Evolutionary conservation across 202 grass and related monocot species (phyloP), one percentile per base, ranked within the genome.

Genomic region (Setaria italica): DNA sequence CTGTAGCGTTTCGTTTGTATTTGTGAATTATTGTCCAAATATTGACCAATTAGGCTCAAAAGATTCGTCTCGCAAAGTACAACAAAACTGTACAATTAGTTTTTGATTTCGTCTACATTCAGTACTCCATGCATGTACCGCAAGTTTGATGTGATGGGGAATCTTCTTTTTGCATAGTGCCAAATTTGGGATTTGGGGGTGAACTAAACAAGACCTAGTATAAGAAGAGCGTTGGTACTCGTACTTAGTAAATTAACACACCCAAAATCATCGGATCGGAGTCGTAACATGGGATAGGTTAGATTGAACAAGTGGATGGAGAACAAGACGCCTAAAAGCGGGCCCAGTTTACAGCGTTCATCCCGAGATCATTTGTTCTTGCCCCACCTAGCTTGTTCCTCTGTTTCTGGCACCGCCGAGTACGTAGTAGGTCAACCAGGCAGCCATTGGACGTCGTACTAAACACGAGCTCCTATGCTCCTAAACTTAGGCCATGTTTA

Each of bases 391-490:
- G 20, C 55, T 58, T 33, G 25, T 69, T 47, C 34, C 62, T 69
- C 35, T 58, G 49, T 56, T 58, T 48, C 63, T 47, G 47, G 21
- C 14, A 14, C 62, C 9, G 32, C 33, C 35, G 33, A 4, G 35
- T 9, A 9, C 16, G 12, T 32, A 43, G 14, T 4, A 80, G 48
- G 78, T 87, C 50, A 81, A 81, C 78, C 46, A 25, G 16, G 29
- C 60, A 63, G 60, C 25, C 78, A 12, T 87, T 30, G 78, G 70
- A 41, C 33, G 37, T 29, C 60, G 77, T 80, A 74, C 59, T 48
- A 67, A 81, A 73, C 84, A 86, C 76, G 9, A 43, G 13, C 21
- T 45, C 45, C 67, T 6, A 80, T 19, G 47, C 76, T 17, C 15
- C 12, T 65, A 65, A 46, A 74, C 48, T 80, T n/a, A n/a, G n/a